Evolutionary conservation across 257 asterid genomes (phyloP), one percentile per base, ranked within the genome.

Genomic region (Lavandula angustifolia): DNA sequence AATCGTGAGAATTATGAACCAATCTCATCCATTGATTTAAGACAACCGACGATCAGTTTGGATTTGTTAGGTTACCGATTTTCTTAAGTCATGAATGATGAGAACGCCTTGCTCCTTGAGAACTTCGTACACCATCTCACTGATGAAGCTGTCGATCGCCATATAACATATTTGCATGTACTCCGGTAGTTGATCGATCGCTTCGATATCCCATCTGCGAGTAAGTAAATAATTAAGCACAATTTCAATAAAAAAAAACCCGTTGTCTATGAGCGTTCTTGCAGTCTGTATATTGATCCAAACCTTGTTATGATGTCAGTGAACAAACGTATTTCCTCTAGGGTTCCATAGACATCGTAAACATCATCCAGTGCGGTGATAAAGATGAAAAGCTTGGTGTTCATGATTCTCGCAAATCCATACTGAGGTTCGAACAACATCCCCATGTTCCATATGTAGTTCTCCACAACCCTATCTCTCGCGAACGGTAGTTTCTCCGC

Each of bases 401-500:
- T 13, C 48, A 69, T 41, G 3, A 54, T 64, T 12, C 76, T 49
- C 47, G 50, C 7, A 27, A 62, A 22, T 12, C 69, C 68, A 48
- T 76, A 52, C 43, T 69, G 34, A 34, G 81, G 81, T 11, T 70
- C 60, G 31, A 54, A 74, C 12, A 60, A 13, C 43, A 47, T 29
- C 3, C 85, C 85, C 1, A 59, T 9, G 17, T 61, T 75, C 85
- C 82, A 75, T 0, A 76, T 17, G 64, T 74, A 84, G 31, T 38
- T 41, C 70, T 84, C 87, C 72, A 79, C 80, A 34, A 81, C 17
- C 22, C 85, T 77, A 70, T 84, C 83, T 75, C 87, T 74, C 0
- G 78, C 83, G 70, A 84, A 81, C 7, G 80, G 76, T 41, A 81
- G 27, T 40, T 67, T 73, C 3, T 81, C 74, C 8, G 74, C 76